Conservation (phyloP, 768 basidiomycete species). For the Rhodotorula sphaerocarpa region DNA sequence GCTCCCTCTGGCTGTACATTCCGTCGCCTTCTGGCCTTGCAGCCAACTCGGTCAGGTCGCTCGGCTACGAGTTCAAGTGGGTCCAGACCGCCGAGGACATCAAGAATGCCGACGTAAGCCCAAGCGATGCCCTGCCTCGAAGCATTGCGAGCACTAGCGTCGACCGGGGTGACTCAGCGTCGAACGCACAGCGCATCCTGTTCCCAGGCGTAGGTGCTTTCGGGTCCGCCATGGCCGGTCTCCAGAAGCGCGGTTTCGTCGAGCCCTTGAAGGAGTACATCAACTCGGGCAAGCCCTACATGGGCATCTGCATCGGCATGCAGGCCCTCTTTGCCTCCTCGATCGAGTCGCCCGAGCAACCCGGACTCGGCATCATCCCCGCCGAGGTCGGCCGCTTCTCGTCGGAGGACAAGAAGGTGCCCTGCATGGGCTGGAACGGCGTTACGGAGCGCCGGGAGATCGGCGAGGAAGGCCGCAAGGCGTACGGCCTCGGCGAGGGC, state of each 20-base stretch:
- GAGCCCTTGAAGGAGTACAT: slow-evolving; percentile 76
- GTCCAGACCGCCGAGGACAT: slow-evolving; percentile 73
- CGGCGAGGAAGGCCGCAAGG: slow-evolving; percentile 50
- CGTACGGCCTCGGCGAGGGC: slow-evolving; percentile 44
- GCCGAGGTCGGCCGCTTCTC: slow-evolving; percentile 67
- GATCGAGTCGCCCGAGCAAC: slow-evolving; percentile 58
- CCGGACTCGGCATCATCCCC: slow-evolving; percentile 81
- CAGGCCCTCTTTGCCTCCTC: slow-evolving; percentile 88
- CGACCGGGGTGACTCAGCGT: too few species aligned
- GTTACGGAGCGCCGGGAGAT: slow-evolving; percentile 41
- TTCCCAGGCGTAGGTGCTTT: slow-evolving; percentile 97
- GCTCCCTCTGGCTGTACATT: too few species aligned
- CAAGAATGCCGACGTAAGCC: slow-evolving; percentile 74
- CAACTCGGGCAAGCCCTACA: slow-evolving; percentile 73
- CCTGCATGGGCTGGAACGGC: slow-evolving; percentile 95
- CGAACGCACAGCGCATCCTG: slow-evolving; percentile 62
- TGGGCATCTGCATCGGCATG: slow-evolving; percentile 95
- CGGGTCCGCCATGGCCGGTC: slow-evolving; percentile 71
- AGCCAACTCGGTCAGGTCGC: slow-evolving; percentile 45
- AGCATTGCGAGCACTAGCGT: slow-evolving; percentile 6
- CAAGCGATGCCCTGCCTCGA: too few species aligned
- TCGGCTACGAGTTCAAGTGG: slow-evolving; percentile 85
- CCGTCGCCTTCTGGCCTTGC: too few species aligned
- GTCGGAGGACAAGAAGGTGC: slow-evolving; percentile 62
- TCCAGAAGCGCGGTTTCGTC: slow-evolving; percentile 62